A percentile compares a stretch with the other conserved stretches of the same genome.
phyloP scores from a whole-genome alignment of 768 basidiomycete species.

The Glaciozyma antarctica region DNA sequence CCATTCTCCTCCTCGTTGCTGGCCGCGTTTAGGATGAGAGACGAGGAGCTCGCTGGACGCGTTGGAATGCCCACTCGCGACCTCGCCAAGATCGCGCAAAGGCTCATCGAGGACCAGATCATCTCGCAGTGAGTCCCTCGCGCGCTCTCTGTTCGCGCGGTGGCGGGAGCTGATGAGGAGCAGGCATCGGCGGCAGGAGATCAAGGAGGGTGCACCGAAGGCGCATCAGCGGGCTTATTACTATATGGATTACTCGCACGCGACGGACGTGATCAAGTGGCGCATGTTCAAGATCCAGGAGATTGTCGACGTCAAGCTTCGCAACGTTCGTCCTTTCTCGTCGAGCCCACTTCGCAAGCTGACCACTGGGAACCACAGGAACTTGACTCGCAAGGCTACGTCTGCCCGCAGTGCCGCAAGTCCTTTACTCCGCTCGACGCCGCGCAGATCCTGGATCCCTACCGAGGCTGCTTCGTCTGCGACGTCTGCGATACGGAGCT shows the following conservation, averaged over 20 bases:
- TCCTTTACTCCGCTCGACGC: conserved; percentile 78
- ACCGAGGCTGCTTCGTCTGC: conserved; percentile 60
- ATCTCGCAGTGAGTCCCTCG: conserved; percentile 57
- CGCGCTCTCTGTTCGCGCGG: not conserved
- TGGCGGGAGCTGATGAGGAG: not conserved
- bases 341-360: not conserved
- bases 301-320: conserved; percentile 75
- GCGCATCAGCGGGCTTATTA: conserved; percentile 85
- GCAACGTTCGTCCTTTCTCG: conserved; percentile 49
- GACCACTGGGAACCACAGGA: conserved; percentile 50
- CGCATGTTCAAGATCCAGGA: conserved; percentile 84
- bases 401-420: conserved; percentile 78
- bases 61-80: conserved; percentile 85
- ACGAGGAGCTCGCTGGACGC: conserved; percentile 83
- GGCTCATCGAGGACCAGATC: conserved; percentile 65
- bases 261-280: conserved; percentile 98
- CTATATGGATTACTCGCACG: conserved; percentile 89
- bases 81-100: conserved; percentile 77
- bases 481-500: conserved; percentile 77
- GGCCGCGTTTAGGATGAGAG: conserved; percentile 59
- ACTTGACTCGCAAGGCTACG: conserved; percentile 93
- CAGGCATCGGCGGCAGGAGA: conserved; percentile 82
- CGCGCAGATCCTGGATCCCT: conserved; percentile 68
- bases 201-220: conserved; percentile 79
- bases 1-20: not conserved